These are phyloP conservation scores for Colletotrichum filicis DNA, from an alignment of 2,329 filamentous ascomycete genomes.

Conservation along the genomic window DNA sequence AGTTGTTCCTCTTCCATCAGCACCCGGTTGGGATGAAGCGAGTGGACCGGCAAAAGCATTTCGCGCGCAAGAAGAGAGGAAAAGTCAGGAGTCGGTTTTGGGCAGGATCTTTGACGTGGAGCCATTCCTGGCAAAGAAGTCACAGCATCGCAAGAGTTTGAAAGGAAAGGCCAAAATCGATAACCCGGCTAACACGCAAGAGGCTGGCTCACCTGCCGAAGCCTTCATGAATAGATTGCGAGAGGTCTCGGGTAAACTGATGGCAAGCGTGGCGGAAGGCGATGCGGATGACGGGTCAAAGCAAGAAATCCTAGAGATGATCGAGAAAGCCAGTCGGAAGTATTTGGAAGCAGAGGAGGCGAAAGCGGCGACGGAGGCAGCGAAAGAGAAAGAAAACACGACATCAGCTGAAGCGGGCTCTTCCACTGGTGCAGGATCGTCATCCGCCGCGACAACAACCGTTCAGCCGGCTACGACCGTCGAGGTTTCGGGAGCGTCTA, in stretches of 20 bases:
- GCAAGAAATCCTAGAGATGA: conserved; percentile 60
- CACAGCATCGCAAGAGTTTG: conserved; percentile 39
- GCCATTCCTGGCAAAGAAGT: conserved; percentile 49
- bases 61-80: conserved; percentile 63
- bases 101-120: conserved; percentile 65
- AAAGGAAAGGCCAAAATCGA: conserved; percentile 31
- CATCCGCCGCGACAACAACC: background rate
- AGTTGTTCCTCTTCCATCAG: conserved; percentile 47
- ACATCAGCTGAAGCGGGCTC: background rate
- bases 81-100: conserved; percentile 64
- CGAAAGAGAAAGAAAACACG: background rate
- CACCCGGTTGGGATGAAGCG: conserved; percentile 36
- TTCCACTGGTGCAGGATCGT: conserved; percentile 1
- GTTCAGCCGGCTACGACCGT: background rate
- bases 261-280: conserved; percentile 49
- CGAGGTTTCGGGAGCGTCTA: background rate
- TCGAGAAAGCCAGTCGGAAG: conserved; percentile 61
- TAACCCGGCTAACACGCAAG: background rate
- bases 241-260: conserved; percentile 54
- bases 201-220: conserved; percentile 36
- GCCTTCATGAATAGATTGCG: conserved; percentile 52
- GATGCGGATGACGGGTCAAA: conserved; percentile 47
- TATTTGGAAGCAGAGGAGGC: conserved; percentile 56
- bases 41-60: conserved; percentile 57
- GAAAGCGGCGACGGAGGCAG: conserved; percentile 33